These are phyloP conservation scores for Candida nanaspora DNA, from an alignment of 805 yeast species.

Conservation along the genomic window DNA sequence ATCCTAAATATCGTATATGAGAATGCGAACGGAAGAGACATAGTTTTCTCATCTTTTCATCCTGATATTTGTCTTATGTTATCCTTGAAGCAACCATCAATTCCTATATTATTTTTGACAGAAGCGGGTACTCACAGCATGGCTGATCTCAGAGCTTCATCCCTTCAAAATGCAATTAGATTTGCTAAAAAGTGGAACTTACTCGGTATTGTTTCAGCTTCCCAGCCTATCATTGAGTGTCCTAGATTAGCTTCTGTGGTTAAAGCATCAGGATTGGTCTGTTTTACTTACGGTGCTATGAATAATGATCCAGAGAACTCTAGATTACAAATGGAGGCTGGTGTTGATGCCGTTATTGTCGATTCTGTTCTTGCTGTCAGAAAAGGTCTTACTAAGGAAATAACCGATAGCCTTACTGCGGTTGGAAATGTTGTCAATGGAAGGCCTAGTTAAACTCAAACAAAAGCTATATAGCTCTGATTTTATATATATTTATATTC, in stretches of 20 bases:
- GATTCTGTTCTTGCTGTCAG: conserved; percentile 93
- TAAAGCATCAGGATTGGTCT: conserved; percentile 82
- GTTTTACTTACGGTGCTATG: conserved; percentile 82
- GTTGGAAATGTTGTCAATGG: no score
- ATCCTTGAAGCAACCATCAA: conserved; percentile 86
- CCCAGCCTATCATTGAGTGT: conserved; percentile 77
- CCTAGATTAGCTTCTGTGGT: conserved; percentile 90
- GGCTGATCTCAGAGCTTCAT: conserved; percentile 86
- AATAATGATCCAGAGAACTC: conserved; percentile 84
- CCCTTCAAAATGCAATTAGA: conserved; percentile 84
- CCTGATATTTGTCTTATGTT: conserved; percentile 86
- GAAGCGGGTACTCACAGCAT: conserved; percentile 80
- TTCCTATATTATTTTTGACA: conserved; percentile 84
- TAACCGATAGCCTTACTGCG: not conserved
- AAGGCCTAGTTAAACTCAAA: no score
- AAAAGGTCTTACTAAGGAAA: conserved; percentile 50
- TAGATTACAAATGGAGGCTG: conserved; percentile 80
- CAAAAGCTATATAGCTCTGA: no score
- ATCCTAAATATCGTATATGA: conserved; percentile 76
- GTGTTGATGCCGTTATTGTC: conserved; percentile 98
- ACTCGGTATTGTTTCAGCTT: conserved; percentile 87
- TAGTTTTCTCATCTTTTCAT: conserved; percentile 87
- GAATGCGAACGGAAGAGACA: conserved; percentile 70
- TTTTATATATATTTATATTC: no score
- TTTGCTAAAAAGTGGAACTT: conserved; percentile 89